Evolutionary conservation across 805 yeast genomes (phyloP).

Genomic region (Saturnispora halmiae): DNA sequence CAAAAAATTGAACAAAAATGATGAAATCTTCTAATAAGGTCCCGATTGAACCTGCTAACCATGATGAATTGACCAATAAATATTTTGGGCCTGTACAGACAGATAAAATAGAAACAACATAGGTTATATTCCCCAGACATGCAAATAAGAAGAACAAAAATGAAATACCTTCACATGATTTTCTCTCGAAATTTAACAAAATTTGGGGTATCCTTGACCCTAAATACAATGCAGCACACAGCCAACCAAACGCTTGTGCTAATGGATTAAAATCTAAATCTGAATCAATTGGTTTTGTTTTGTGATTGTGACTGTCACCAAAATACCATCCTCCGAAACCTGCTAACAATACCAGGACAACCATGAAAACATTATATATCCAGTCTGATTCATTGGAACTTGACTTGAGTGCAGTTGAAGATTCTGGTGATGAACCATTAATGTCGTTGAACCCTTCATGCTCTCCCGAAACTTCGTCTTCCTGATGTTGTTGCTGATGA

Average conservation of each 20-base stretch:
- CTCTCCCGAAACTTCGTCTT: constrained; percentile 25
- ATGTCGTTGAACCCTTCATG: constrained; percentile 28
- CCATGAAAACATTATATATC: constrained; percentile 41
- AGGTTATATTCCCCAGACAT: constrained; percentile 86
- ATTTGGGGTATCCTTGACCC: constrained; percentile 94
- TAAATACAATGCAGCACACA: constrained; percentile 63
- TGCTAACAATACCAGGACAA: constrained; percentile 55
- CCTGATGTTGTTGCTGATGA: constrained; percentile 11
- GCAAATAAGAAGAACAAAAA: constrained; percentile 92
- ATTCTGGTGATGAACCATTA: constrained; percentile 15
- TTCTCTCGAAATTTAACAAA: constrained; percentile 70
- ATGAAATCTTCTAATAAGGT: constrained; percentile 76
- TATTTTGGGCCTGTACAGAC: constrained; percentile 65
- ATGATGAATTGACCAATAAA: constrained; percentile 72
- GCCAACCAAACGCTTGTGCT: constrained; percentile 85
- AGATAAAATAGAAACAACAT: constrained; percentile 75
- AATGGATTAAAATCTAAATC: constrained; percentile 57
- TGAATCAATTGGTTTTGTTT: constrained; percentile 27
- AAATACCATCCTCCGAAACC: constrained; percentile 88
- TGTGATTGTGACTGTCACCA: constrained; percentile 27
- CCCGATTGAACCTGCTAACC: constrained; percentile 90
- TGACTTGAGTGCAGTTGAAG: neutral
- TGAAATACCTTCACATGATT: constrained; percentile 91
- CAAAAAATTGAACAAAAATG: constrained; percentile 78
- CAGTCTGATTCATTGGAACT: constrained; percentile 16